phyloP scores from a whole-genome alignment of 1,139 yeast species.

The Candida gigantensis region DNA sequence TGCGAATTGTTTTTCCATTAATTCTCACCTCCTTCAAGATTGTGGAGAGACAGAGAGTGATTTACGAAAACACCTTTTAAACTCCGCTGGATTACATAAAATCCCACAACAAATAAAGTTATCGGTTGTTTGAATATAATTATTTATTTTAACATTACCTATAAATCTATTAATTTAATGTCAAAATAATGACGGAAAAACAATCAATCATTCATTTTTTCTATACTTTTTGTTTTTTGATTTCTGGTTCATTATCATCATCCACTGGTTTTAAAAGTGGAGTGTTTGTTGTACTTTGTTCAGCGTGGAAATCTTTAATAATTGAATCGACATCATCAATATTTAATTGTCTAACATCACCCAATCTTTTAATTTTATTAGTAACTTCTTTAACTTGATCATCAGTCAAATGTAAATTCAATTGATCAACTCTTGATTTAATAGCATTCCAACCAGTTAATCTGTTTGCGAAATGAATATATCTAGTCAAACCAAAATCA shows the following conservation, averaged over 20 bases:
- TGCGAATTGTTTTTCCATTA: too few relatives aligned
- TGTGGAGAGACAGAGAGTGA: too few relatives aligned
- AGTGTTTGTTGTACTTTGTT: constrained; percentile 31
- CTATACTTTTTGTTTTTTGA: constrained; percentile 35
- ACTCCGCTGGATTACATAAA: too few relatives aligned
- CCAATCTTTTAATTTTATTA: constrained; percentile 85
- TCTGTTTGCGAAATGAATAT: constrained; percentile 96
- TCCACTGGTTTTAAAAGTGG: constrained; percentile 18
- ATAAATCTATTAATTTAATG: too few relatives aligned
- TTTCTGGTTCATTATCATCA: constrained; percentile 29
- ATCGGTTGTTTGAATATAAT: too few relatives aligned
- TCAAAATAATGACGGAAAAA: too few relatives aligned
- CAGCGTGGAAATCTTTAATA: constrained; percentile 89
- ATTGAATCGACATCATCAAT: constrained; percentile 98
- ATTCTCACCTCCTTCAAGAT: too few relatives aligned
- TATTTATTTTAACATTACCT: too few relatives aligned
- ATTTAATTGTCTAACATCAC: constrained; percentile 91
- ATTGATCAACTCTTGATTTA: constrained; percentile 96
- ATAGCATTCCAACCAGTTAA: constrained; percentile 99
- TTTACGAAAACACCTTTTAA: too few relatives aligned
- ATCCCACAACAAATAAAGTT: too few relatives aligned
- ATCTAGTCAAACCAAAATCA: constrained; percentile 93
- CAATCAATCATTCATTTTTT: too few relatives aligned
- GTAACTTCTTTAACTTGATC: constrained; percentile 96
- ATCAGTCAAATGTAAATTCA: constrained; percentile 86